Evolutionary conservation across 2,329 filamentous ascomycete genomes (phyloP).

Genomic region (Aspergillus sp.): DNA sequence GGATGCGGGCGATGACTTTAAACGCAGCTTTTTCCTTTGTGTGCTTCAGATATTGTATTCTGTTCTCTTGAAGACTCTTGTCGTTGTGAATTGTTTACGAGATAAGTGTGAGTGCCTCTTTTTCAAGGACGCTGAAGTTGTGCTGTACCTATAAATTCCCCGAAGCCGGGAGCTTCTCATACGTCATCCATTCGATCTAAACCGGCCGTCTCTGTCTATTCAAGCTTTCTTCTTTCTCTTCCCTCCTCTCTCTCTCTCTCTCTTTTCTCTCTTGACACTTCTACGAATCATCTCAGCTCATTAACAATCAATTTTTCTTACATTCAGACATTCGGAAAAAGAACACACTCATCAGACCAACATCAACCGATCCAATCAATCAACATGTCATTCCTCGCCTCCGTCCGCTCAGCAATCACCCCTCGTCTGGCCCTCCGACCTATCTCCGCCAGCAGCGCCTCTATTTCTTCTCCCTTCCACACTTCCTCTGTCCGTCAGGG

Average conservation of each 20-base stretch:
- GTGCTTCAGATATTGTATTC: neutral
- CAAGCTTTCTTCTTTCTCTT: neutral
- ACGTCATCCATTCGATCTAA: neutral
- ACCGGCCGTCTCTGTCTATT: neutral
- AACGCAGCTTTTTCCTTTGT: neutral
- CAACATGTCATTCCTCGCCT: conserved; percentile 38
- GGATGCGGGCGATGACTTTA: neutral
- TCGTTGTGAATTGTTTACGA: too few relatives aligned
- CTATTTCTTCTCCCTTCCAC: conserved; percentile 26
- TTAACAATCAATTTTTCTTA: neutral
- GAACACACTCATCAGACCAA: neutral
- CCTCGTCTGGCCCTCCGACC: conserved; percentile 24
- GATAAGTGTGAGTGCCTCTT: neutral
- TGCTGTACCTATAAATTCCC: too few relatives aligned
- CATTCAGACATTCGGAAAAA: neutral
- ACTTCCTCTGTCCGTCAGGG: conserved; percentile 24
- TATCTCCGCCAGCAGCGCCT: conserved; percentile 14
- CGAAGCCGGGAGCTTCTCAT: neutral
- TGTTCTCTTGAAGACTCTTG: too few relatives aligned
- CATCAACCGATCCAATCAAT: neutral
- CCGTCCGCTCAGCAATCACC: conserved; percentile 22
- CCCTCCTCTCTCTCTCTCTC: neutral
- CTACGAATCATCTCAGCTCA: neutral
- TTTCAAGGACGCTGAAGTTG: neutral
- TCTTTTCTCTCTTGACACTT: neutral